These are phyloP conservation scores for Oidiodendron maius DNA, from an alignment of 495 filamentous ascomycete genomes.

Conservation along the genomic window DNA sequence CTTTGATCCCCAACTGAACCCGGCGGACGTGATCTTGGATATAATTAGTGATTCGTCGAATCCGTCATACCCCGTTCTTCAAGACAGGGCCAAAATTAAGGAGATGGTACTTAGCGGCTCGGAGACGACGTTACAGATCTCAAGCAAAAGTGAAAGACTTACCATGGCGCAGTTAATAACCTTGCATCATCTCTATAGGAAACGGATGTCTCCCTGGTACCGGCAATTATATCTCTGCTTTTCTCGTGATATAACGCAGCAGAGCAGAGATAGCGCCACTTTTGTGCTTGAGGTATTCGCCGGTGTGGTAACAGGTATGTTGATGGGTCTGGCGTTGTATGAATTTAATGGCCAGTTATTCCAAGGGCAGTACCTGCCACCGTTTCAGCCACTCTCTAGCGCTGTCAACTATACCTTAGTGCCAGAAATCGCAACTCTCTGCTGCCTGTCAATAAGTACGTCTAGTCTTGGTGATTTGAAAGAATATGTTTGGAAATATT, in stretches of 20 bases:
- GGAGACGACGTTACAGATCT: constrained; percentile 18
- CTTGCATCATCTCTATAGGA: constrained; percentile 21
- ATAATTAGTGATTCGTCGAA: constrained; percentile 61
- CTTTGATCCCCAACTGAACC: constrained; percentile 60
- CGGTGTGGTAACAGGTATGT: constrained; percentile 40
- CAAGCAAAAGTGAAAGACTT: constrained; percentile 1
- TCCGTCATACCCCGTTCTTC: constrained; percentile 35
- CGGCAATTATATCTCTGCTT: constrained; percentile 44
- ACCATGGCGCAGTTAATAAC: constrained; percentile 23
- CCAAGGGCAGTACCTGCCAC: constrained; percentile 39
- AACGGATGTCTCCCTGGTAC: constrained; percentile 39
- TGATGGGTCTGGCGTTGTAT: constrained; percentile 47
- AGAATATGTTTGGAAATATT: not conserved
- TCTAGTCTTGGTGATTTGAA: not conserved
- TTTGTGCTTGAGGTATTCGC: constrained; percentile 49
- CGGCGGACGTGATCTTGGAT: constrained; percentile 69
- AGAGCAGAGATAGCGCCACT: constrained; percentile 39
- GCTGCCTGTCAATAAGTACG: constrained; percentile 40
- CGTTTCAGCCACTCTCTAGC: constrained; percentile 45
- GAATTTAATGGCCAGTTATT: constrained; percentile 44
- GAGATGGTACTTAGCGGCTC: constrained; percentile 28
- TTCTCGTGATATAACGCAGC: constrained; percentile 43
- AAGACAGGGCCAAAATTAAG: constrained; percentile 36
- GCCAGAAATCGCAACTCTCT: constrained; percentile 43
- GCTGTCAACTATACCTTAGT: constrained; percentile 41